A percentile compares a stretch with the other conserved stretches of the same genome.
These are phyloP conservation scores for Lachancea mirantina DNA, from an alignment of 805 yeast genomes.

Conservation along the genomic window DNA sequence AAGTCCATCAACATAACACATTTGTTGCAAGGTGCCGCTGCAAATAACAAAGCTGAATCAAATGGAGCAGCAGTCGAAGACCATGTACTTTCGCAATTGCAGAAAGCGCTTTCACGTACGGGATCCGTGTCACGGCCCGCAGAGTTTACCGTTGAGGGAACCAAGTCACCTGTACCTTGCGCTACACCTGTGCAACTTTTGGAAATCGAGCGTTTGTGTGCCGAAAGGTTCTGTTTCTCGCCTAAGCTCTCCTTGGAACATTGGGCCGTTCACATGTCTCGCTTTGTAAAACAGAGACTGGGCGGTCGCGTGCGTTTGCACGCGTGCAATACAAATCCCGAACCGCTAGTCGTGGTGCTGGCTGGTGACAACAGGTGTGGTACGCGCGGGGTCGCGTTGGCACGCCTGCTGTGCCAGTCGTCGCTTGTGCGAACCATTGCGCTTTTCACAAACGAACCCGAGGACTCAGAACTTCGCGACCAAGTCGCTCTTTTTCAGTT, in stretches of 20 bases:
- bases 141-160: conserved; percentile 8
- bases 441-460: conserved; percentile 28
- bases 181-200: conserved; percentile 74
- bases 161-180: conserved; percentile 38
- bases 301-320: conserved; percentile 67
- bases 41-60: too few species aligned
- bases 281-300: conserved; percentile 49
- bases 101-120: conserved; percentile 19
- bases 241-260: conserved; percentile 49
- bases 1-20: conserved; percentile 33
- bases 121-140: conserved; percentile 13
- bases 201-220: conserved; percentile 60
- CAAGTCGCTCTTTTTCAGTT: conserved; percentile 52
- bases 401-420: conserved; percentile 55
- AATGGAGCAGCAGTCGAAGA: conserved; percentile 10
- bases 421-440: conserved; percentile 66
- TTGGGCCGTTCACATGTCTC: conserved; percentile 60
- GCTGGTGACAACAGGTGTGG: conserved; percentile 76
- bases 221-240: conserved; percentile 46
- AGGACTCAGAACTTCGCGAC: conserved; percentile 32
- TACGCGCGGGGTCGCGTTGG: conserved; percentile 66
- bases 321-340: conserved; percentile 63
- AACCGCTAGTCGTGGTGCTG: conserved; percentile 66
- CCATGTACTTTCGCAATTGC: conserved; percentile 16
- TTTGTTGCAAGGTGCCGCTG: conserved; percentile 25